These are phyloP conservation scores for Rasamsonia emersonii DNA, from an alignment of 2,329 filamentous ascomycete genomes.

Conservation along the genomic window DNA sequence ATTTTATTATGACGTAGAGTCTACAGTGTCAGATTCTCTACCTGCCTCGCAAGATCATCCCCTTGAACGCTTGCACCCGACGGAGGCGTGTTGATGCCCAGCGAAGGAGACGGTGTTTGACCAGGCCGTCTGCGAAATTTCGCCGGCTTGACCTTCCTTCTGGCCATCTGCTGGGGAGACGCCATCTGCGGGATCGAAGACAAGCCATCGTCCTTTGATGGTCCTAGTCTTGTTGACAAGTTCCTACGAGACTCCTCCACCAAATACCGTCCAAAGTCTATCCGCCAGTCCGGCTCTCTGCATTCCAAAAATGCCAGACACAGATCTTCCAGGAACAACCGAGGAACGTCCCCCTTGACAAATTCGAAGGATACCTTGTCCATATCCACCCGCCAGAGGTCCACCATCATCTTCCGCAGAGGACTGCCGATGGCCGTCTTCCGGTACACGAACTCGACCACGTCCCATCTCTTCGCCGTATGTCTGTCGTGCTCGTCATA, in stretches of 20 bases:
- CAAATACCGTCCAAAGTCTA: not conserved
- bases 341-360: not conserved
- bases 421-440: not conserved
- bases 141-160: not conserved
- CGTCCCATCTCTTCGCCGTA: not conserved
- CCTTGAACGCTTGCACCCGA: no score
- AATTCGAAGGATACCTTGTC: not conserved
- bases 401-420: not conserved
- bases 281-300: not conserved
- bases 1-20: no score
- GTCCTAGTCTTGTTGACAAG: not conserved
- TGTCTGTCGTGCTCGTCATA: no score
- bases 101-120: no score
- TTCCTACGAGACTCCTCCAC: not conserved
- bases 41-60: no score
- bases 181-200: not conserved
- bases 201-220: no score
- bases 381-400: not conserved
- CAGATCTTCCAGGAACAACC: not conserved
- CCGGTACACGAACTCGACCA: not conserved
- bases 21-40: no score
- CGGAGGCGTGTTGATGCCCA: no score
- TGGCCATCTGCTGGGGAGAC: not conserved
- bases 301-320: not conserved
- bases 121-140: no score